phyloP scores from a whole-genome alignment of 1,284 basidiomycete genomes.

The Fomitopsis palustris region DNA sequence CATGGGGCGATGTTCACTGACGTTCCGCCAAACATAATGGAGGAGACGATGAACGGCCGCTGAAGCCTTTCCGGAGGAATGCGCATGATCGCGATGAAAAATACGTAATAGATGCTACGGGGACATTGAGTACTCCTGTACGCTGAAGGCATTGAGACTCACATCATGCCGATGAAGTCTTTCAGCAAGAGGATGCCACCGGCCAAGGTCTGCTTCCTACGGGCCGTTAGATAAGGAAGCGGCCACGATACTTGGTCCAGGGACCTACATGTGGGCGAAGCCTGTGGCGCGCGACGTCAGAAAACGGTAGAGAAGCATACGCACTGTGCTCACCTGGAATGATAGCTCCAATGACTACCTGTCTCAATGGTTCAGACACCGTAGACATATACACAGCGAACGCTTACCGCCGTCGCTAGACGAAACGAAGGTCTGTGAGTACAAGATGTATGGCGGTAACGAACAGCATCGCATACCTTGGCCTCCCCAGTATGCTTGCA shows the following conservation, averaged over 20 bases:
- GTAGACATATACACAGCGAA: neutral
- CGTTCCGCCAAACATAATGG: conserved; percentile 5
- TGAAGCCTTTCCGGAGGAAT: conserved; percentile 8
- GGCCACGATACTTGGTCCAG: too few relatives aligned
- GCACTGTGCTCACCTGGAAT: conserved; percentile 1
- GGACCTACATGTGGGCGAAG: conserved; percentile 5
- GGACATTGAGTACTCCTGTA: neutral
- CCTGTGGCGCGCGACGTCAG: neutral
- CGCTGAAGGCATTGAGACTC: neutral
- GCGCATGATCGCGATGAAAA: conserved; percentile 8
- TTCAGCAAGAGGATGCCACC: conserved; percentile 3
- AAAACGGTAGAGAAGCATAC: neutral
- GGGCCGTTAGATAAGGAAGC: neutral
- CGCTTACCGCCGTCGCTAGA: conserved; percentile 4
- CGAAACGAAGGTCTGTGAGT: neutral
- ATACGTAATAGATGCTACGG: conserved; percentile 6
- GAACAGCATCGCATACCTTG: neutral
- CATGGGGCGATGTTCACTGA: neutral
- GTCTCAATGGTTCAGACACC: neutral
- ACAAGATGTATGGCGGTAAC: neutral
- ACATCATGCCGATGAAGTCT: conserved; percentile 9
- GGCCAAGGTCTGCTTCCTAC: conserved; percentile 4
- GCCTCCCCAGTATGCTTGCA: conserved; percentile 9
- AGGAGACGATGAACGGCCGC: conserved; percentile 7
- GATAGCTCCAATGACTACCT: conserved; percentile 5